Evolutionary conservation across 352 stramenopile genomes (phyloP).

Genomic region (Pythium myriotylum): DNA sequence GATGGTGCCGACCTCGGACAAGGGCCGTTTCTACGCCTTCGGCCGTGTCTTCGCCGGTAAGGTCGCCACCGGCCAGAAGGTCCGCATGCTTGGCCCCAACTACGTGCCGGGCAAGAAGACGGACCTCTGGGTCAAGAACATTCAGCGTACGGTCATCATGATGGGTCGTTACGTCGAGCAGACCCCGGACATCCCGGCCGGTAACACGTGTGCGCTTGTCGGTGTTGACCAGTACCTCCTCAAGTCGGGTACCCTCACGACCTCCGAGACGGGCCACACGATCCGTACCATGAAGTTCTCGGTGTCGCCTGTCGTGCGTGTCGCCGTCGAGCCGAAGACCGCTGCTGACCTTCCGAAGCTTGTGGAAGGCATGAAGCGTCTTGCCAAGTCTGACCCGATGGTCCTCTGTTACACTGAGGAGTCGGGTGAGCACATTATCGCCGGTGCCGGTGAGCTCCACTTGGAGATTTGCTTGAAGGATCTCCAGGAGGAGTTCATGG

Average conservation of each 20-base stretch:
- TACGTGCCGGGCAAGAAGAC: conserved; percentile 99
- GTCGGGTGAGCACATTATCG: conserved; percentile 99
- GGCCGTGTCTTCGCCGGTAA: conserved; percentile 99
- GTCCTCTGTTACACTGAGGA: conserved; percentile 99
- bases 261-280: conserved; percentile 95
- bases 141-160: conserved; percentile 99
- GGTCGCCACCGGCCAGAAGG: conserved; percentile 98
- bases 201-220: conserved; percentile 99
- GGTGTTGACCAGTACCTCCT: conserved; percentile 99
- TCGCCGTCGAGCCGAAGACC: conserved; percentile 99
- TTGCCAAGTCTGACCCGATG: conserved; percentile 99
- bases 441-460: conserved; percentile 98
- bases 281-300: conserved; percentile 99
- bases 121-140: conserved; percentile 99
- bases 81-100: conserved; percentile 99
- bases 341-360: conserved; percentile 99
- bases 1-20: conserved; percentile 99
- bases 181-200: conserved; percentile 98
- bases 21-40: conserved; percentile 99
- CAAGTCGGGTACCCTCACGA: conserved; percentile 99
- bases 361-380: conserved; percentile 99
- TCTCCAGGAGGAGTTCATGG: conserved; percentile 99
- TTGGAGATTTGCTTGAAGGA: conserved; percentile 99
- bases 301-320: conserved; percentile 99
- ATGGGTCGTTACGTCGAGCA: conserved; percentile 99